A percentile compares a stretch with the other conserved stretches of the same genome.
These are phyloP conservation scores for Sugiyamaella sp. DNA, from an alignment of 1,139 yeast genomes.

Conservation along the genomic window DNA sequence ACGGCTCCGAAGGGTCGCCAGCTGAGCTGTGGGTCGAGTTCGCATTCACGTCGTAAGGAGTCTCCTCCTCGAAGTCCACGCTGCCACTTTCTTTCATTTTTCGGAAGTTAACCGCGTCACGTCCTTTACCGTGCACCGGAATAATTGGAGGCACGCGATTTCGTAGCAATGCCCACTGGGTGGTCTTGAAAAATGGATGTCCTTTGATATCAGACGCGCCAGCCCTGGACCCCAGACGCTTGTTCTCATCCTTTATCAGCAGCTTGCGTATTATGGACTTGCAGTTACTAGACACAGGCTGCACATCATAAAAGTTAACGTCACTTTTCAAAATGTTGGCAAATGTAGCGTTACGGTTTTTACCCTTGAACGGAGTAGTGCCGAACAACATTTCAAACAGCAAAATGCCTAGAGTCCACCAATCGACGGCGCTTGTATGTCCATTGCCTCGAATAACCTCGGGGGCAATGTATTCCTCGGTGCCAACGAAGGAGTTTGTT, in stretches of 20 bases:
- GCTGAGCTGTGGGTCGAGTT: conserved; percentile 20
- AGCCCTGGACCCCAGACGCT: conserved; percentile 83
- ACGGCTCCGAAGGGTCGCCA: conserved; percentile 27
- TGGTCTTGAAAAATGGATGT: conserved; percentile 85
- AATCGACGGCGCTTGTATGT: conserved; percentile 96
- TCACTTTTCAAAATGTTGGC: conserved; percentile 84
- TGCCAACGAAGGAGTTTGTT: conserved; percentile 96
- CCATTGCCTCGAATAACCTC: conserved; percentile 97
- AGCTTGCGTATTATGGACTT: conserved; percentile 78
- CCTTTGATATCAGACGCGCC: conserved; percentile 94
- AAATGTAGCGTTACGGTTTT: conserved; percentile 84
- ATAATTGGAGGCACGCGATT: conserved; percentile 95
- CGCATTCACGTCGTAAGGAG: neutral
- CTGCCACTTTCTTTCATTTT: conserved; percentile 40
- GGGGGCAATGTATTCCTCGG: conserved; percentile 97
- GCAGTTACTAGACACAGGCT: conserved; percentile 70
- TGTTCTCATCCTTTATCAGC: conserved; percentile 83
- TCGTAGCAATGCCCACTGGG: conserved; percentile 93
- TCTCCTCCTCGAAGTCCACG: conserved; percentile 37
- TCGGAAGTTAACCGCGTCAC: conserved; percentile 43
- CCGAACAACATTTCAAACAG: conserved; percentile 94
- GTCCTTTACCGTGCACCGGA: conserved; percentile 75
- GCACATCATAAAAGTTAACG: conserved; percentile 65
- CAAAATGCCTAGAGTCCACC: conserved; percentile 98
- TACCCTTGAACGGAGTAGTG: conserved; percentile 94